A percentile compares a stretch with the other conserved stretches of the same genome.
Conservation (phyloP, 2,329 filamentous ascomycete species). For the Aspergillus aculeatinus region DNA sequence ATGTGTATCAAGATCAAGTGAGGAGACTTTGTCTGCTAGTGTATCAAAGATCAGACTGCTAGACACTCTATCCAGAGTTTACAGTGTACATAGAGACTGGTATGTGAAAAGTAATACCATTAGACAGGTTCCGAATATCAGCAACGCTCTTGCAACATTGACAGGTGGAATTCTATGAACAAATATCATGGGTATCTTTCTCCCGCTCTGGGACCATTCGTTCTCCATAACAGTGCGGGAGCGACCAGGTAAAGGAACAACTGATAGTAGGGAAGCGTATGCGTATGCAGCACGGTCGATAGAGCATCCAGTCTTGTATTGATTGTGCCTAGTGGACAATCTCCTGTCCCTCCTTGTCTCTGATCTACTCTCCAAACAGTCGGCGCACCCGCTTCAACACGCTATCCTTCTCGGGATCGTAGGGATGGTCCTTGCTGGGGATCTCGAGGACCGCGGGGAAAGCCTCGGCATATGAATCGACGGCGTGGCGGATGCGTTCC, state of each 20-base stretch:
- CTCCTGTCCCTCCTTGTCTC: slow-evolving; percentile 5
- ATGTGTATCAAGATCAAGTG: slow-evolving; percentile 10
- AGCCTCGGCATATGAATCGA: slow-evolving; percentile 89
- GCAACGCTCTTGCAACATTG: neutral
- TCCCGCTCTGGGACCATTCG: neutral
- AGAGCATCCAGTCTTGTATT: slow-evolving; percentile 1
- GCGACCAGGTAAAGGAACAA: neutral
- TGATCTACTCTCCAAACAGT: slow-evolving; percentile 59
- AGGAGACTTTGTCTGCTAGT: neutral
- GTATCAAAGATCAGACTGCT: neutral
- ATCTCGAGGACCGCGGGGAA: slow-evolving; percentile 98
- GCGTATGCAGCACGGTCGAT: neutral
- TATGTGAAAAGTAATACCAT: neutral
- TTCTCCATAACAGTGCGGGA: neutral
- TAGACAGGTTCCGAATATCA: neutral
- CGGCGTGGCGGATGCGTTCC: slow-evolving; percentile 84
- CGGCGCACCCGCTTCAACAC: slow-evolving; percentile 83
- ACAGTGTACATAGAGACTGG: neutral
- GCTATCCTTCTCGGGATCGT: slow-evolving; percentile 98
- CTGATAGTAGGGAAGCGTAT: neutral
- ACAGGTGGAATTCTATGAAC: neutral
- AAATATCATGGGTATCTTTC: slow-evolving; percentile 16
- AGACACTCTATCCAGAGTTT: neutral
- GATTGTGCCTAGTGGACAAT: neutral
- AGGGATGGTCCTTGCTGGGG: slow-evolving; percentile 97